Conservation (phyloP, 805 yeast genomes). For the Schizosaccharomyces japonicus region DNA sequence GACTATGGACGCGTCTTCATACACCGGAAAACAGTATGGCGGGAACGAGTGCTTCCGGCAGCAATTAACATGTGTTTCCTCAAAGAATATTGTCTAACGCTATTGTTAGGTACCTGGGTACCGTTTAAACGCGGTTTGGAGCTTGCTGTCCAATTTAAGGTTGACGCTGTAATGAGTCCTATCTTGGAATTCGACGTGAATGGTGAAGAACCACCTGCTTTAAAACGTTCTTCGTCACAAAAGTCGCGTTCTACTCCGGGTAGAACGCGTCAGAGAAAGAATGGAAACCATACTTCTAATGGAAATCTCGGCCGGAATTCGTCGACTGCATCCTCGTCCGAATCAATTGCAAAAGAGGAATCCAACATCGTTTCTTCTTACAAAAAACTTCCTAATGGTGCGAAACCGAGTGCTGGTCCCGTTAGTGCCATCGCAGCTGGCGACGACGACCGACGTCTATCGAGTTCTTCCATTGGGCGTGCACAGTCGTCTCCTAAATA, state of each 20-base stretch:
- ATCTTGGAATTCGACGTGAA: constrained; percentile 14
- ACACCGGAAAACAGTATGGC: too few relatives aligned
- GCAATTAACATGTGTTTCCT: too few relatives aligned
- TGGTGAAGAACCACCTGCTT: background rate
- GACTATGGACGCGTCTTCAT: too few relatives aligned
- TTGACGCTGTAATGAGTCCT: constrained; percentile 35
- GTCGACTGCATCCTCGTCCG: background rate
- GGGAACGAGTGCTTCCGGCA: too few relatives aligned
- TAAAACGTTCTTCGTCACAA: too few relatives aligned
- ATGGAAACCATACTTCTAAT: background rate
- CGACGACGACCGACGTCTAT: too few relatives aligned
- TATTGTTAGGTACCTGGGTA: constrained; percentile 67
- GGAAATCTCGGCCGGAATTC: background rate
- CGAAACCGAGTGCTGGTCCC: background rate
- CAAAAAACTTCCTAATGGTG: background rate
- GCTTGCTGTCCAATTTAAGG: constrained; percentile 43
- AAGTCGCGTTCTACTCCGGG: too few relatives aligned
- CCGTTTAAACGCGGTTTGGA: constrained; percentile 54
- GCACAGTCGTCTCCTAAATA: background rate
- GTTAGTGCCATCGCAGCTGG: too few relatives aligned
- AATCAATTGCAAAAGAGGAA: background rate
- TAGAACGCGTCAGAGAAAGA: background rate
- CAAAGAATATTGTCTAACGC: constrained; percentile 5
- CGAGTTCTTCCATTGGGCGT: too few relatives aligned
- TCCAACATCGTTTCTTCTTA: background rate